These are phyloP conservation scores for Polygonum maritimum DNA, from an alignment of 148 eudicot genomes.

Conservation along the genomic window DNA sequence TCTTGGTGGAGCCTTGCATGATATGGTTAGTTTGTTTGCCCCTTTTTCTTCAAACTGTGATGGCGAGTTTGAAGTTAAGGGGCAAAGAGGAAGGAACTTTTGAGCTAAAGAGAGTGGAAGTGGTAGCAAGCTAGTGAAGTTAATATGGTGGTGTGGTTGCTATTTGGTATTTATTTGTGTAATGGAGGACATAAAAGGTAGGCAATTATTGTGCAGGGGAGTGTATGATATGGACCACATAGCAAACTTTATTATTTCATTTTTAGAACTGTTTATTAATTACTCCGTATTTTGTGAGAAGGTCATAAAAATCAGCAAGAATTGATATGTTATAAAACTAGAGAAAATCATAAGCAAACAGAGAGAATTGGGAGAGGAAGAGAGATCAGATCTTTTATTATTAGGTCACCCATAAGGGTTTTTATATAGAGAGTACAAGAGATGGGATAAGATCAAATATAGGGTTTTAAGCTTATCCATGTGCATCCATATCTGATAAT, in stretches of 20 bases:
- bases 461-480: too few relatives aligned
- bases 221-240: background rate
- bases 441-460: too few relatives aligned
- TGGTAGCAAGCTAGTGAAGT: background rate
- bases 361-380: too few relatives aligned
- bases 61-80: background rate
- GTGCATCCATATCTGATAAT: too few relatives aligned
- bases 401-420: too few relatives aligned
- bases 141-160: background rate
- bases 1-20: conserved; percentile 2
- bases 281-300: background rate
- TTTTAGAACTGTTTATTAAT: background rate
- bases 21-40: background rate
- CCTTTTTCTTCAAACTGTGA: background rate
- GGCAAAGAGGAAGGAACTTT: background rate
- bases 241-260: background rate
- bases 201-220: background rate
- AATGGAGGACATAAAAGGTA: background rate
- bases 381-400: too few relatives aligned
- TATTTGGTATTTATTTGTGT: conserved; percentile 2
- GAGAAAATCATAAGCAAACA: too few relatives aligned
- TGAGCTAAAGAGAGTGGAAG: background rate
- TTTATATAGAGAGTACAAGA: too few relatives aligned
- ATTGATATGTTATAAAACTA: too few relatives aligned
- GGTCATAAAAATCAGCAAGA: background rate